phyloP scores from a whole-genome alignment of 225 moss, liverwort and hornwort genomes.

The Physcomitrium patens region DNA sequence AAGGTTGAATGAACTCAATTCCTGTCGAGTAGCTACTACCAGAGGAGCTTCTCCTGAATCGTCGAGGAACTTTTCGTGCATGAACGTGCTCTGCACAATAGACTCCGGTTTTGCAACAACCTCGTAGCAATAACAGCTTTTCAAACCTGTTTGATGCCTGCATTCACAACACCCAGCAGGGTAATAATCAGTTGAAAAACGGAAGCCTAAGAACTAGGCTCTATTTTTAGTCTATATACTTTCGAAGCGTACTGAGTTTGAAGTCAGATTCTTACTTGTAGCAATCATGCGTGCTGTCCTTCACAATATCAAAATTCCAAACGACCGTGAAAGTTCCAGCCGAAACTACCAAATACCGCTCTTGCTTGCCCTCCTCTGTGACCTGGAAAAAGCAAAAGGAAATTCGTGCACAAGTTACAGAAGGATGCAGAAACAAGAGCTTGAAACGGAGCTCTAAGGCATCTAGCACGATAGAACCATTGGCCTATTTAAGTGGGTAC shows the following conservation, averaged over 20 bases:
- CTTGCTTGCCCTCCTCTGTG: constrained; percentile 34
- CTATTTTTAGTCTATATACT: background rate
- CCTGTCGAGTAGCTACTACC: constrained; percentile 90
- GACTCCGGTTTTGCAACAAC: constrained; percentile 67
- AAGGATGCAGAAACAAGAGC: background rate
- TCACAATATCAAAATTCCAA: constrained; percentile 35
- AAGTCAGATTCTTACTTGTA: constrained; percentile 3
- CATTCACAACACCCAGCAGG: background rate
- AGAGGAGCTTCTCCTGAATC: constrained; percentile 75
- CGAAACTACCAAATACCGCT: constrained; percentile 36
- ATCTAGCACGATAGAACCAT: no score
- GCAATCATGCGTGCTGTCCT: constrained; percentile 36
- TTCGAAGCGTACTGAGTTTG: background rate
- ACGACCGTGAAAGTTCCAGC: constrained; percentile 30
- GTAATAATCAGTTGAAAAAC: background rate
- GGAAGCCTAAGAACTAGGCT: background rate
- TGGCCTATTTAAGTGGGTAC: no score
- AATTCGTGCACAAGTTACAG: background rate
- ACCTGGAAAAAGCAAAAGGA: constrained; percentile 7
- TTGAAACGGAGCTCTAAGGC: no score
- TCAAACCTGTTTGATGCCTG: constrained; percentile 35
- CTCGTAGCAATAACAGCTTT: constrained; percentile 72
- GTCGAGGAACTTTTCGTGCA: constrained; percentile 84
- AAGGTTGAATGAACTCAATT: constrained; percentile 82
- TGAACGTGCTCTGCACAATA: constrained; percentile 83